Base-by-base conservation (phyloP, 2,329 filamentous ascomycete genomes). In the Epichloe hybrida region DNA sequence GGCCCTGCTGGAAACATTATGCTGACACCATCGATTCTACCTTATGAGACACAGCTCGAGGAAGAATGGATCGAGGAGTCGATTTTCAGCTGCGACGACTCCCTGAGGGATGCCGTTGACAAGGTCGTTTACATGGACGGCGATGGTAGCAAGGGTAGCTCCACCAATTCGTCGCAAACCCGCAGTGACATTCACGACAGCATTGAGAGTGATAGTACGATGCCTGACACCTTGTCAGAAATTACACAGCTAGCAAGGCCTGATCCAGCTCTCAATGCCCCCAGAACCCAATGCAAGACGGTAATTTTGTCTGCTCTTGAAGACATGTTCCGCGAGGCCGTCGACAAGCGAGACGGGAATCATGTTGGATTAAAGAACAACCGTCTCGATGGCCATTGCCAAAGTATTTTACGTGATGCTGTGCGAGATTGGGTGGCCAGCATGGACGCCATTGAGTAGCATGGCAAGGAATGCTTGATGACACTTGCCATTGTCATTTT, bases 301-400 rank as follows among this genome's bases (percentile, higher is more conserved):
- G 78, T 85, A 41, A 75, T 88, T 5, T 71, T 88, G 38, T 82
- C 81, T 42, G 81, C 84, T 3, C 69, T 88, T 3, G 81, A 86
- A 59, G 73, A 80, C 47, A 77, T 86, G 23, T 82, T 86, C 13
- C 78, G 76, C 50, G 77, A 83, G 49, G 81, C 84, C 2, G 72
- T 79, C 11, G 76, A 79, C 44, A 65, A 74, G 57, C 66, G 72
- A 54, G 73, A 78, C 50, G 66, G 66, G 45, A 60, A 58, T 20
- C 61, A 62, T 21, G 60, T 58, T 31, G 59, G 60, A 6, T 59
- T 50, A 6, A 37, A 17, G 11, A 43, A 62, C 47, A 61, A 59
- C 48, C 61, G 62, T 50, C 54, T 55, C 6, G 31, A 52, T 9
- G 53, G 58, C 48, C 61, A 62, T 27, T 60, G 59, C n/a, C 66